phyloP scores from a whole-genome alignment of 345 rosid species.

The Eucalyptus lansdowneana region DNA sequence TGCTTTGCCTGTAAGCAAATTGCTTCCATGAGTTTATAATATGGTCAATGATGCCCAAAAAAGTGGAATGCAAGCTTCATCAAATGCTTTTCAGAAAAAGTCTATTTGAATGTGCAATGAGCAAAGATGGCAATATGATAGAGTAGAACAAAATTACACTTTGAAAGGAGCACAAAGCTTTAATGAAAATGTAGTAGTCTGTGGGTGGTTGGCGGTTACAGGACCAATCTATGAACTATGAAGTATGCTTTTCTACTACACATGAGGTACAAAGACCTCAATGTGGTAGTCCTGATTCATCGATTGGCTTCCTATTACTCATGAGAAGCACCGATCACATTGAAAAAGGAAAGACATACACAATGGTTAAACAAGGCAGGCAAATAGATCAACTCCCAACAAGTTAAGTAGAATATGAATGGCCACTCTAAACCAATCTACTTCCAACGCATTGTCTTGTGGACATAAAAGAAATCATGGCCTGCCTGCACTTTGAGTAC shows the following conservation, averaged over 20 bases:
- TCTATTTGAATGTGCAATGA: not conserved
- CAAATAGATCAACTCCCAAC: not conserved
- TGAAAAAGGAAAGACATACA: not conserved
- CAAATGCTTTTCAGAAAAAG: not conserved
- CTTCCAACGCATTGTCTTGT: not conserved
- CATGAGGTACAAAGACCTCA: not conserved
- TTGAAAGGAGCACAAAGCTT: not conserved
- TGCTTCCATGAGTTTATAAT: not conserved
- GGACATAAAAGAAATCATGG: not conserved
- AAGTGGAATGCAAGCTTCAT: not conserved
- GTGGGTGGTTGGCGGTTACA: not conserved
- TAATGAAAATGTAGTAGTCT: not conserved
- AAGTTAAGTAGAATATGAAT: not conserved
- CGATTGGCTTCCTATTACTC: not conserved
- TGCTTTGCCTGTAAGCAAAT: conserved; percentile 56
- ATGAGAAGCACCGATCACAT: not conserved
- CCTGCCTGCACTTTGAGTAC: not conserved
- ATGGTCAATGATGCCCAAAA: not conserved
- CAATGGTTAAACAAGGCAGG: not conserved
- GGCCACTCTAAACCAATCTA: not conserved
- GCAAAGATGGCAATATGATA: not conserved
- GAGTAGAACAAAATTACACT: not conserved
- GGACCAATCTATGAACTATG: not conserved
- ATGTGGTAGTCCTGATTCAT: not conserved
- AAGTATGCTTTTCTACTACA: not conserved